Evolutionary conservation across 2,329 filamentous ascomycete species (phyloP), one percentile per base, ranked within the genome.

Genomic region (Penicillium sp.): DNA sequence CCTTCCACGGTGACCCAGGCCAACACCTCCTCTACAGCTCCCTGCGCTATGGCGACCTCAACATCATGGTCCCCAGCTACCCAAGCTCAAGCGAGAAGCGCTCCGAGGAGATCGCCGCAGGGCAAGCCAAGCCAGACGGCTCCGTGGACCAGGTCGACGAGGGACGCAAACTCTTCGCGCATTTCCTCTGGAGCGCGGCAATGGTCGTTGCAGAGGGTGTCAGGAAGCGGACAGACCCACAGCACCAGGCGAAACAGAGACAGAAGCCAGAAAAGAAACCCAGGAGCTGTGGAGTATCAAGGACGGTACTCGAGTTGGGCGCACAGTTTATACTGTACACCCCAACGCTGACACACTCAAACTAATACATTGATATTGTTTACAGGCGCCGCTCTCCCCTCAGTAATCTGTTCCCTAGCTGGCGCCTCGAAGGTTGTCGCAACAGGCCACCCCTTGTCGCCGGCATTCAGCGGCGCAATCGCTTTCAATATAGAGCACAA

Each of bases 171-270:
- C 72, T 81, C 32, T 81, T 80, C 65, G 77, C 77, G 31, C 79
- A 82, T 64, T 77, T 80, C 56, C 59, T 82, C 24, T 82, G 79
- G 79, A 81, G 79, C 60, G 74, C 78, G 2, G 69, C 61, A 0
- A 61, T 73, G 57, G 64, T 74, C n/a, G 61, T 71, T 34, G 70
- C n/a, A n/a, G n/a, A n/a, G n/a, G n/a, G n/a, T n/a, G n/a, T n/a
- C n/a, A n/a, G n/a, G n/a, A n/a, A n/a, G n/a, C n/a, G n/a, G n/a
- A n/a, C n/a, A n/a, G n/a, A n/a, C n/a, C n/a, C 72, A n/a, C 10
- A 8, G 22, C 32, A 26, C n/a, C 10, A 10, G 38, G 38, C 6
- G 40, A 45, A 21, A 29, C 15, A 5, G 39, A 41, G n/a, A 51
- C 56, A 7, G 62, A 59, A 13, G 49, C 51, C 1, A 46, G 49